A percentile compares a stretch with the other conserved stretches of the same genome.
Conservation (phyloP, 2,329 filamentous ascomycete species). For the Epichloe amarillans region DNA sequence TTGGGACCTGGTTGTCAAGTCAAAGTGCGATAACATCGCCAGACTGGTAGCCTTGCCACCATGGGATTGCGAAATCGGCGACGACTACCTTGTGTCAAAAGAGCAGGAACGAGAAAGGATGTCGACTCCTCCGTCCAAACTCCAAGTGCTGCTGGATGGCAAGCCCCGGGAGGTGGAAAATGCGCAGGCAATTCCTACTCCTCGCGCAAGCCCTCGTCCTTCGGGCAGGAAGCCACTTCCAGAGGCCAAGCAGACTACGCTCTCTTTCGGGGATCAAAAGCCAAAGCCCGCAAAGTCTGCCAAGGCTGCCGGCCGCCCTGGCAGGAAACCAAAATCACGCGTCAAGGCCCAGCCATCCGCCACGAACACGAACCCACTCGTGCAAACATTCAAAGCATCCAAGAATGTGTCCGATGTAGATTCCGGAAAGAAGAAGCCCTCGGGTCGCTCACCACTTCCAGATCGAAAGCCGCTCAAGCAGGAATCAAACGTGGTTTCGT, state of each 20-base stretch:
- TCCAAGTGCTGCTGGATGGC: slow-evolving; percentile 14
- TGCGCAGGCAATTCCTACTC: slow-evolving; percentile 41
- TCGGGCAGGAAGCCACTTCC: slow-evolving; percentile 25
- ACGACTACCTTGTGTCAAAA: slow-evolving; percentile 33
- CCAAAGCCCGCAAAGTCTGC: slow-evolving; percentile 9
- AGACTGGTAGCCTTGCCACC: slow-evolving; percentile 49
- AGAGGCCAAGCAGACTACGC: slow-evolving; percentile 38
- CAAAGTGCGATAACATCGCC: slow-evolving; percentile 80
- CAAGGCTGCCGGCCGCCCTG: slow-evolving; percentile 17
- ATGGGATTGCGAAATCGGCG: slow-evolving; percentile 42
- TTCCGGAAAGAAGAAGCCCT: slow-evolving; percentile 12
- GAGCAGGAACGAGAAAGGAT: slow-evolving; percentile 29
- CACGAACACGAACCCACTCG: slow-evolving; percentile 25
- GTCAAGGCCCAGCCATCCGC: slow-evolving; percentile 23
- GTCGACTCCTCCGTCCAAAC: slow-evolving; percentile 11
- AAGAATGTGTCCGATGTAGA: slow-evolving; percentile 20
- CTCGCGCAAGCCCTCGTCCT: slow-evolving; percentile 43
- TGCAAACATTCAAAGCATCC: slow-evolving; percentile 31
- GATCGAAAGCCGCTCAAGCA: not conserved
- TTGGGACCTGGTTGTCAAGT: slow-evolving; percentile 83
- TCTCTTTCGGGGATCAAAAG: slow-evolving; percentile 27
- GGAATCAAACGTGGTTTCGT: not conserved
- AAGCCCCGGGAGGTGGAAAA: slow-evolving; percentile 29
- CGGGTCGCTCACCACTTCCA: slow-evolving; percentile 4
- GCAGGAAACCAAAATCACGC: slow-evolving; percentile 20